phyloP scores from a whole-genome alignment of 2,329 filamentous ascomycete species.

The Sclerotinia trifoliorum region DNA sequence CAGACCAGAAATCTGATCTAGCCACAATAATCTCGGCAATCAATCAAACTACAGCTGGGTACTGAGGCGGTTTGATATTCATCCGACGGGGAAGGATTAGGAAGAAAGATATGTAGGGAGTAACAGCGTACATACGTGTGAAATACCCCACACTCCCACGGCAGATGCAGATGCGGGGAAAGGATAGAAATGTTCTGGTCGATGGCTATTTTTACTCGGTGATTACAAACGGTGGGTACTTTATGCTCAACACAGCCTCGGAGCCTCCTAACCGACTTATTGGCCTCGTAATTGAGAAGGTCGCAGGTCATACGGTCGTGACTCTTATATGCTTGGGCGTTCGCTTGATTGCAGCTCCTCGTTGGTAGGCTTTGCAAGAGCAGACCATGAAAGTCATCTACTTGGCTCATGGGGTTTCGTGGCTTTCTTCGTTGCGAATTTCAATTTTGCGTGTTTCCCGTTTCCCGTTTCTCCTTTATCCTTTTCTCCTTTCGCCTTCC shows the following conservation, averaged over 20 bases:
- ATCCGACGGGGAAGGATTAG: too few relatives aligned
- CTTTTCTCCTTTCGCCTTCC: too few relatives aligned
- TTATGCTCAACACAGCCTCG: constrained; percentile 6
- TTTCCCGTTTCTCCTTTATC: neutral
- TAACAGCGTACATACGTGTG: neutral
- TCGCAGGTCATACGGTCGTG: neutral
- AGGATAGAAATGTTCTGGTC: neutral
- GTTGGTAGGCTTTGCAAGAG: neutral
- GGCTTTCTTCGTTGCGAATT: constrained; percentile 52
- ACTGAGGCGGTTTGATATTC: too few relatives aligned
- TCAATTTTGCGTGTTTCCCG: neutral
- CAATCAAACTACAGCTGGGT: too few relatives aligned
- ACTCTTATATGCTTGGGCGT: neutral
- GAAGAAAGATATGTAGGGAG: too few relatives aligned
- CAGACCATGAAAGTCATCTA: neutral
- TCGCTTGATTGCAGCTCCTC: neutral
- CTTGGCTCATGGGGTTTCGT: constrained; percentile 52
- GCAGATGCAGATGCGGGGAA: neutral
- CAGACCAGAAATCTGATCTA: too few relatives aligned
- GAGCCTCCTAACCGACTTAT: neutral
- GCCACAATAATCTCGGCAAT: too few relatives aligned
- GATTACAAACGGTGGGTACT: neutral
- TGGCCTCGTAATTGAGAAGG: neutral
- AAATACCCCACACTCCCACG: neutral
- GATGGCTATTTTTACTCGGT: neutral